phyloP scores from a whole-genome alignment of 164 flowering plant genomes.

The grape (Vitis vinifera) region DNA sequence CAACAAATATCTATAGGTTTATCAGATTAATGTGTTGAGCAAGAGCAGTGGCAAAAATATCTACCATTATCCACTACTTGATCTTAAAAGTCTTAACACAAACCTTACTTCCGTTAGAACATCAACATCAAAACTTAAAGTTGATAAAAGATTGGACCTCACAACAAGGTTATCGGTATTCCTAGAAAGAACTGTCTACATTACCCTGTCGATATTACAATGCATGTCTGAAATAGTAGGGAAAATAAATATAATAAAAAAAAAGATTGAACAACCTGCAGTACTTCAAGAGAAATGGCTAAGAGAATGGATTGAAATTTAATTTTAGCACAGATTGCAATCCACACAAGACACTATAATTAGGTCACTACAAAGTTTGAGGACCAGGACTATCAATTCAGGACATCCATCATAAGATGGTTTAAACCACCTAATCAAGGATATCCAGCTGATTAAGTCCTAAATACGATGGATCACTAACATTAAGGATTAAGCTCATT shows the following conservation, averaged over 20 bases:
- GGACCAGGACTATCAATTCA: background rate
- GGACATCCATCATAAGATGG: background rate
- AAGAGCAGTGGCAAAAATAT: background rate
- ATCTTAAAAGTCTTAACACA: background rate
- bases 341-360: background rate
- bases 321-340: background rate
- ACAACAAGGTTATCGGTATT: too few species aligned
- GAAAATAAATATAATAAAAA: too few species aligned
- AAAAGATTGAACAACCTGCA: too few species aligned
- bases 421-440: background rate
- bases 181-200: too few species aligned
- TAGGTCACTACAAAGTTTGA: background rate
- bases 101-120: conserved; percentile 9
- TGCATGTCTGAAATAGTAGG: too few species aligned
- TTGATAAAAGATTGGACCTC: too few species aligned
- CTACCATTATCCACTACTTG: background rate
- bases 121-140: background rate
- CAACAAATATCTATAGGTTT: background rate
- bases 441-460: background rate
- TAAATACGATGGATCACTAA: background rate
- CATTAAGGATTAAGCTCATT: too few species aligned
- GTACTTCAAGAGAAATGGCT: background rate
- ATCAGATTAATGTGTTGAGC: background rate
- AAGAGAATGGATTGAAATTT: background rate
- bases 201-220: too few species aligned